These are phyloP conservation scores for Nepenthes gracilis DNA, from an alignment of 148 eudicot species.

Conservation along the genomic window DNA sequence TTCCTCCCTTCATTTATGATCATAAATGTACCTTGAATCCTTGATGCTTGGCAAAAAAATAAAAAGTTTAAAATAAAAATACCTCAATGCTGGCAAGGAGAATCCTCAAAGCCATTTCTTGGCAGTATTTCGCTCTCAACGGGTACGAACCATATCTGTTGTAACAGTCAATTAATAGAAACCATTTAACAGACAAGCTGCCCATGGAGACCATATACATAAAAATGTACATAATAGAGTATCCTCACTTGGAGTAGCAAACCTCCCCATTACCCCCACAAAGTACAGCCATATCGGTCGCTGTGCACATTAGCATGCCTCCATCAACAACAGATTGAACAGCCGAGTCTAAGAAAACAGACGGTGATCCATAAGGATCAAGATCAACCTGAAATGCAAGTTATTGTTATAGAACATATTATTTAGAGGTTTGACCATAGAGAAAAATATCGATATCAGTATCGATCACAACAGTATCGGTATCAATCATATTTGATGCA, in stretches of 20 bases:
- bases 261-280: conserved; percentile 97
- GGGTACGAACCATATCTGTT: conserved; percentile 89
- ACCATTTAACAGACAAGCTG: neutral
- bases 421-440: neutral
- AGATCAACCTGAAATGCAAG: conserved; percentile 75
- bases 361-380: conserved; percentile 99
- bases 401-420: neutral
- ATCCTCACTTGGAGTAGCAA: conserved; percentile 91
- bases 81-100: conserved; percentile 95
- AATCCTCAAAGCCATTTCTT: conserved; percentile 95
- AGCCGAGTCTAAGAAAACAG: conserved; percentile 90
- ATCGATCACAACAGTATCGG: too few relatives aligned
- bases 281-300: conserved; percentile 96
- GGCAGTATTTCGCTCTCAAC: conserved; percentile 78
- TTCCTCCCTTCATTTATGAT: neutral
- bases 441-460: too few relatives aligned
- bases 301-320: conserved; percentile 96
- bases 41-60: too few relatives aligned
- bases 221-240: conserved; percentile 2
- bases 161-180: neutral
- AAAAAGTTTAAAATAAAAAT: neutral
- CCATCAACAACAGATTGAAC: conserved; percentile 90
- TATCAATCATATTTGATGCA: too few relatives aligned
- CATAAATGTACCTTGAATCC: neutral
- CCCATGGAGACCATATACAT: neutral